These are phyloP conservation scores for Kockiozyma suomiensis DNA, from an alignment of 805 yeast genomes.

Conservation along the genomic window DNA sequence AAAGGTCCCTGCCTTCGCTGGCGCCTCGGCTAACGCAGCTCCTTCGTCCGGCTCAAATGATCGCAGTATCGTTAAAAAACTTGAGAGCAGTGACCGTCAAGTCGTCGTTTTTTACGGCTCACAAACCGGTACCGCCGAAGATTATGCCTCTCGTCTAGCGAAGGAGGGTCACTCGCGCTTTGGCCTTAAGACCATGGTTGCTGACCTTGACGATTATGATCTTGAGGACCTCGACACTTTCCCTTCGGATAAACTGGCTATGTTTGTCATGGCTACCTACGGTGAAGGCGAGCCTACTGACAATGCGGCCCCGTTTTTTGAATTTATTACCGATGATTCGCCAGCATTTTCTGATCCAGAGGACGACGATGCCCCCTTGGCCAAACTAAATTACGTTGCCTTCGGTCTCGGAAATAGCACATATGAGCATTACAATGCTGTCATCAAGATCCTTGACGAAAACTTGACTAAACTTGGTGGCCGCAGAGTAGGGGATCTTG, in stretches of 20 bases:
- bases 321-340: constrained; percentile 59
- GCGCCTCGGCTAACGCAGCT: constrained; percentile 2
- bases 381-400: constrained; percentile 65
- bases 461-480: constrained; percentile 68
- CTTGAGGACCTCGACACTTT: constrained; percentile 72
- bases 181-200: constrained; percentile 79
- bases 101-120: constrained; percentile 86
- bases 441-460: constrained; percentile 59
- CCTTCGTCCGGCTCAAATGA: constrained; percentile 22
- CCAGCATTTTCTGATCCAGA: constrained; percentile 50
- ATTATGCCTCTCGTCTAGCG: constrained; percentile 85
- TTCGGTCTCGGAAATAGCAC: constrained; percentile 96
- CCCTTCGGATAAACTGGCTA: constrained; percentile 59
- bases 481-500: constrained; percentile 68
- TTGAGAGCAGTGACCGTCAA: constrained; percentile 67
- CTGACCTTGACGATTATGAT: constrained; percentile 87
- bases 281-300: constrained; percentile 99
- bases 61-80: constrained; percentile 41
- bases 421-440: constrained; percentile 88
- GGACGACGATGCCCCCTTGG: constrained; percentile 45
- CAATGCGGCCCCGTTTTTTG: constrained; percentile 80
- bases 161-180: constrained; percentile 84
- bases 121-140: constrained; percentile 99
- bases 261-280: constrained; percentile 86
- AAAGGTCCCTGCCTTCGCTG: constrained; percentile 33